Percentiles rank a stretch among this genome's conserved stretches.
phyloP scores from a whole-genome alignment of 345 rosid species.

The Pistacia integerrima region DNA sequence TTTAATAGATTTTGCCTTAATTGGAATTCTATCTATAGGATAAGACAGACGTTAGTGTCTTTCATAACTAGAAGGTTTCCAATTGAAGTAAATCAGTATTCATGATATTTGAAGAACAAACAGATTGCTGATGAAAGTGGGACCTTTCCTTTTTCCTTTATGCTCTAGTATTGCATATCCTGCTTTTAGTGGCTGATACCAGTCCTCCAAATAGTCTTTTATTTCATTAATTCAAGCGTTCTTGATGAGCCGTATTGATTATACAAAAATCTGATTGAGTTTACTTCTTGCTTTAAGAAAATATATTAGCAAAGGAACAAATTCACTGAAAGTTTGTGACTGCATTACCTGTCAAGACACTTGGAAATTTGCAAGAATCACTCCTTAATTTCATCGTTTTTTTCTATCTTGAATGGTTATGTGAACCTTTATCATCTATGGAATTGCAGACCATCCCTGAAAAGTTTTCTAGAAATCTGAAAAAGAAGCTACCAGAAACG shows the following conservation, averaged over 20 bases:
- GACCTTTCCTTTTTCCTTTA: background rate
- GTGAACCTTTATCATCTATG: slow-evolving; percentile 1
- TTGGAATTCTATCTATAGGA: no score
- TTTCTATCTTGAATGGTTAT: background rate
- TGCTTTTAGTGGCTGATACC: background rate
- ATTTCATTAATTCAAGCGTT: no score
- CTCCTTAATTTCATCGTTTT: background rate
- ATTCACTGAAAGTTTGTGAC: background rate
- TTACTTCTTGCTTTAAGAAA: background rate
- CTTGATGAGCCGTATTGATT: background rate
- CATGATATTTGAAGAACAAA: background rate
- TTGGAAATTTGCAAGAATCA: background rate
- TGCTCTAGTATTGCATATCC: background rate
- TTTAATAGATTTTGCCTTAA: no score
- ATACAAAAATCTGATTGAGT: background rate
- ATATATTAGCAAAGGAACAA: background rate
- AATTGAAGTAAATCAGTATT: background rate
- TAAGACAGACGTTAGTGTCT: no score
- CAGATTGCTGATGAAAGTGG: background rate
- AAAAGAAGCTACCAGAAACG: slow-evolving; percentile 49
- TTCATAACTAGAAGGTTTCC: no score
- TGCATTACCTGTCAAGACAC: background rate
- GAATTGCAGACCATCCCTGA: slow-evolving; percentile 62
- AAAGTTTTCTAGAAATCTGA: slow-evolving; percentile 49
- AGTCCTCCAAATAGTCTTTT: background rate